Percentiles rank a stretch among this genome's conserved stretches.
Evolutionary conservation across 2,329 filamentous ascomycete species (phyloP).

Genomic region (Trichoderma harzianum): DNA sequence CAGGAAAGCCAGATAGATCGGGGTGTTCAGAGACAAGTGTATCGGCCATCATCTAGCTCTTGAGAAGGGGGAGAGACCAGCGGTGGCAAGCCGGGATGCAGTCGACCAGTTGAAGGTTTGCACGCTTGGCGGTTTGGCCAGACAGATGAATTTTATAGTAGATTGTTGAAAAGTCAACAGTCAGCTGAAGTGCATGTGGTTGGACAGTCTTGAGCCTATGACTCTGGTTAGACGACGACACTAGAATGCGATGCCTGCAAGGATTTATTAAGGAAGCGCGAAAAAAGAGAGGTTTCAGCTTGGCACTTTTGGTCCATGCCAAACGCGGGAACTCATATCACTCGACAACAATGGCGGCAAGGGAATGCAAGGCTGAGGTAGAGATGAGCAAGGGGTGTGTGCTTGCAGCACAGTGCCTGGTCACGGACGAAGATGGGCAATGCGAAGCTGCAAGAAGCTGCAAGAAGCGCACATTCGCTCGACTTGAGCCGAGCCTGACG

Average conservation of each 20-base stretch:
- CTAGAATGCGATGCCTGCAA: slow-evolving; percentile 6
- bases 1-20: slow-evolving; percentile 42
- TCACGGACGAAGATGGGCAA: neutral
- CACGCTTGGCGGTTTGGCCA: neutral
- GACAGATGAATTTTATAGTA: neutral
- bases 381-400: neutral
- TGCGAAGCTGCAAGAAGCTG: slow-evolving; percentile 1
- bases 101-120: neutral
- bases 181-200: slow-evolving; percentile 7
- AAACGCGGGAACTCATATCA: slow-evolving; percentile 3
- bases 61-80: neutral
- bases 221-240: slow-evolving; percentile 2
- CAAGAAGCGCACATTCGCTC: neutral
- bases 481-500: neutral
- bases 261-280: neutral
- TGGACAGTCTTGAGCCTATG: neutral
- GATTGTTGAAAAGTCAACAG: neutral
- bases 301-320: neutral
- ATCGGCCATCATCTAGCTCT: slow-evolving; percentile 42
- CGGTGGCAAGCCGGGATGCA: neutral
- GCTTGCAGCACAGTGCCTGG: neutral
- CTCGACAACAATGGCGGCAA: slow-evolving; percentile 1
- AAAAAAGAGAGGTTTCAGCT: slow-evolving; percentile 2
- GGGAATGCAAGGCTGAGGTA: slow-evolving; percentile 11
- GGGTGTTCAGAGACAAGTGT: slow-evolving; percentile 45